Evolutionary conservation across 192 early-diverging fungal genomes (phyloP), one percentile per base, ranked within the genome.

Genomic region (Entomortierella lignicola): DNA sequence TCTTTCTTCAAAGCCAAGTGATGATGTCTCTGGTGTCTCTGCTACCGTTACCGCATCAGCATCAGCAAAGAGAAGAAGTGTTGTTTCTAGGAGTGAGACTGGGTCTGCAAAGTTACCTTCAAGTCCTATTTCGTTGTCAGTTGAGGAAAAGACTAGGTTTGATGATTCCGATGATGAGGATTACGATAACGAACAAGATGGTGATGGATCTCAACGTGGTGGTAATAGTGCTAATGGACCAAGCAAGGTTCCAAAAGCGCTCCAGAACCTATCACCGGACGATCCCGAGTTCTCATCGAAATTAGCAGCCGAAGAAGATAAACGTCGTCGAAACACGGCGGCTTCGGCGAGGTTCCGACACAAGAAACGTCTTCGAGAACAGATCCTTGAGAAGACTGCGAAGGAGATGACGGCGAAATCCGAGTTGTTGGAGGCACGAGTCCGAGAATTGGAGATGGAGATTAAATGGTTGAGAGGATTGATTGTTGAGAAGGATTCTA

Each of bases 311-410:
- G 89, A 92, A 43, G 93, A 92, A 32, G 96, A 99, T 80, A 97
- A 98, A 85, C 89, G 97, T 47, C 85, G 91, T 23, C 88, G 97
- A 50, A 99, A 99, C 88, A 99, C 96, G 3, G 96, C 91, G 5
- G 98, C 98, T 1, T 96, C 94, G 8, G 97, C 96, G 17, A 85
- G 98, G 21, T 99, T 99, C 88, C 90, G 98, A 20, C 87, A 92
- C 48, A 96, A 97, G 84, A 99, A 98, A 81, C 97, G 98, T 81
- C 80, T 92, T 68, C 89, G 94, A 47, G 97, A 98, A 81, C 91
- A 94, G 83, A 89, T 88, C 18, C 80, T 99, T 18, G 93, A 96
- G 83, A 85, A 85, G 60, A 93, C 90, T 0, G 93, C 94, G 27
- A 87, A 91, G 60, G 93, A 95, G 55, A 91, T 97, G 94, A 84